phyloP scores from a whole-genome alignment of 2,329 filamentous ascomycete genomes.

The Cladophialophora carrionii region DNA sequence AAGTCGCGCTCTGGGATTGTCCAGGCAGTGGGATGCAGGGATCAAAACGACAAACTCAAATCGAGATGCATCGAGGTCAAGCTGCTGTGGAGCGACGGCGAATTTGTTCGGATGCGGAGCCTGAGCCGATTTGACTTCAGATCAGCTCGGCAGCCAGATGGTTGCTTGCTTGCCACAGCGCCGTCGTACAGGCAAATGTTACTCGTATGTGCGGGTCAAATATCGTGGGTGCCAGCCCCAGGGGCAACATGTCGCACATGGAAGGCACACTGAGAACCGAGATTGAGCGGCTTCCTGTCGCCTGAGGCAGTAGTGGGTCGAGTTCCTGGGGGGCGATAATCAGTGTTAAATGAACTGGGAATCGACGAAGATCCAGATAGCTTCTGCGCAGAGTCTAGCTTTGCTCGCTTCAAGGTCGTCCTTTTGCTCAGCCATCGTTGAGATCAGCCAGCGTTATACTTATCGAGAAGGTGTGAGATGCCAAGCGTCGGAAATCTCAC shows the following conservation, averaged over 20 bases:
- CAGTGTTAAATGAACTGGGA: background rate
- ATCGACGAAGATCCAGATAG: background rate
- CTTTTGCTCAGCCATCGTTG: background rate
- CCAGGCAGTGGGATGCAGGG: background rate
- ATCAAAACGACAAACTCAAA: background rate
- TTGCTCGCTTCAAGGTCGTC: background rate
- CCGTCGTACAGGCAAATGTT: background rate
- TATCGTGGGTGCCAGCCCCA: background rate
- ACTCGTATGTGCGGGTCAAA: background rate
- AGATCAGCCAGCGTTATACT: background rate
- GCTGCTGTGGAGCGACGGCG: background rate
- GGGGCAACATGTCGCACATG: background rate
- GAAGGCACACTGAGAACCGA: background rate
- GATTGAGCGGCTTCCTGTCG: background rate
- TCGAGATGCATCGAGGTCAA: background rate
- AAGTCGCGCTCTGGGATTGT: too few species aligned
- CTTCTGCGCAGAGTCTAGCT: background rate
- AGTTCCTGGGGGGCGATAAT: background rate
- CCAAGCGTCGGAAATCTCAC: conserved; percentile 2
- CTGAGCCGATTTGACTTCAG: background rate
- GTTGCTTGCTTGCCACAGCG: background rate
- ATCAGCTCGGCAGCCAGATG: background rate
- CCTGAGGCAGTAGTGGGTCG: background rate
- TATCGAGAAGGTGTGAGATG: background rate
- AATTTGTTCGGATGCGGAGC: background rate